Percentiles rank a stretch among this genome's conserved stretches.
Evolutionary conservation across 805 yeast genomes (phyloP).

Genomic region (Saturnispora zaruensis): DNA sequence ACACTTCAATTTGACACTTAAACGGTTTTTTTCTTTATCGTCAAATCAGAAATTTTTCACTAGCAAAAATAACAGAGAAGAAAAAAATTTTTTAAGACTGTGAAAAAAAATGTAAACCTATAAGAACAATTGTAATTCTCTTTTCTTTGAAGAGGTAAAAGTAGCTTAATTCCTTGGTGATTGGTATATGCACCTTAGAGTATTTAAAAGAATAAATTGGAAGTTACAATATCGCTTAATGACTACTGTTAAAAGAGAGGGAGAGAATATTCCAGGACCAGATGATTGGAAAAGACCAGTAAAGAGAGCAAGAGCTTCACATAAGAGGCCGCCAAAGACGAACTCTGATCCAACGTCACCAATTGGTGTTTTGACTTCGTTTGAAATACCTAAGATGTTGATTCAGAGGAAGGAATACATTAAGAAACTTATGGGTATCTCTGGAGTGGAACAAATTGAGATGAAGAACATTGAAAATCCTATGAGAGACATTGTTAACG

Average conservation of each 20-base stretch:
- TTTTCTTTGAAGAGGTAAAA: neutral
- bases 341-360: constrained; percentile 63
- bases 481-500: constrained; percentile 55
- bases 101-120: neutral
- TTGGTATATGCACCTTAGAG: neutral
- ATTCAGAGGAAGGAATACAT: constrained; percentile 24
- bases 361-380: constrained; percentile 58
- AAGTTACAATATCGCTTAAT: neutral
- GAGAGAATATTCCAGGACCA: neutral
- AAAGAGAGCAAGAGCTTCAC: constrained; percentile 39
- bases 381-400: constrained; percentile 60
- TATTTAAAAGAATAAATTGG: neutral
- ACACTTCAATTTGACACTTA: neutral
- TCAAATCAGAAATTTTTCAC: neutral
- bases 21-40: neutral
- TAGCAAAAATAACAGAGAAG: neutral
- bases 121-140: neutral
- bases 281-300: constrained; percentile 6
- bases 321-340: constrained; percentile 36
- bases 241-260: constrained; percentile 1
- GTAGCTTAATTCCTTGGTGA: neutral
- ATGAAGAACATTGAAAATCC: constrained; percentile 52
- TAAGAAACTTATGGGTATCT: constrained; percentile 5
- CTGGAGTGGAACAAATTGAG: constrained; percentile 23
- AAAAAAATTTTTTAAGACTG: neutral